Base-by-base conservation (phyloP, 768 basidiomycete species). In the Lentinus tigrinus region DNA sequence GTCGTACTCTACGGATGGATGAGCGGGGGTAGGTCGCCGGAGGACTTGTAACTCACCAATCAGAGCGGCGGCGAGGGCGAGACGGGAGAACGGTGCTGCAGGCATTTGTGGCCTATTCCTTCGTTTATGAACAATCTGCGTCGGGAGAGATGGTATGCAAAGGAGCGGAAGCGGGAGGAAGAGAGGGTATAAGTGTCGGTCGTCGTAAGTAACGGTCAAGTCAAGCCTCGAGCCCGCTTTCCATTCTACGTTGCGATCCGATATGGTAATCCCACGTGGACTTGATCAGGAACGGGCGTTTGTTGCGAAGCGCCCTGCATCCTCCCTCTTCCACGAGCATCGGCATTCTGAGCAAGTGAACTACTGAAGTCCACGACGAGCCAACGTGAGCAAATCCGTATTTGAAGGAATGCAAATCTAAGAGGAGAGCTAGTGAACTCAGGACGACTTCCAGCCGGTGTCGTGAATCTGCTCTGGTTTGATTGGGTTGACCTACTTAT, bases 1-100 rank as follows among this genome's bases (percentile, higher is more conserved):
- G 79, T 95, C 93, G 69, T 95, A 95, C 72, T 95, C 93, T 95
- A 61, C 9, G 6, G 9, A 8, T 6, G 39, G 17, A 38, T 23
- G 38, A 16, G 17, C 19, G 49, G 14, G 11, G 21, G 49, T 1
- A 10, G 4, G 17, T 34, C 7, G n/a, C 5, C 16, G 14, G 1
- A 28, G 17, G 13, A 37, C 36, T 31, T 53, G 58, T 47, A 42
- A 13, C 48, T 67, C 72, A 93, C 93, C 93, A 47, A 94, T 78
- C 57, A 95, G 73, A 23, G 92, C 92, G 43, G 93, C 93, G 9
- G 92, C 93, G 52, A 95, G 78, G 72, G 94, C 92, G 61, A 93
- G 75, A 60, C 93, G 87, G 54, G 92, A 94, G 73, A 94, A 31
- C 31, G 31, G 31, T 2, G 80, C 69, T 49, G 79, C 72, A 17